A percentile compares a stretch with the other conserved stretches of the same genome.
Conservation (phyloP, 2,329 filamentous ascomycete species). For the Ophiocordyceps camponoti-floridani region DNA sequence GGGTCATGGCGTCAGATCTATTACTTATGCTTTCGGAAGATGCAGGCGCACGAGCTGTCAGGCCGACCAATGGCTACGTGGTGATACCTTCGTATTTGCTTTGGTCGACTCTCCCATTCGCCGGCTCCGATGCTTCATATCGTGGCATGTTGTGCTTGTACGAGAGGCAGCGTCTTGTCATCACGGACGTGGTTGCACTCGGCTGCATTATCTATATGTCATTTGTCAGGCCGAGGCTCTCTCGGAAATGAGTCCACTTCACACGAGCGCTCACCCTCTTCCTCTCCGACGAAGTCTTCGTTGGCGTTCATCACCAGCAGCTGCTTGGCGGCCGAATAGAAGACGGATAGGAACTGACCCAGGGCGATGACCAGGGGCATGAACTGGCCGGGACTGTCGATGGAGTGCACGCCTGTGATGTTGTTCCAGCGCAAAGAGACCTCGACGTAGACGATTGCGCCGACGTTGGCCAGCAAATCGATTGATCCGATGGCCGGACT, state of each 20-base stretch:
- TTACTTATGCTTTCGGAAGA: no score
- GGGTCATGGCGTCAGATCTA: no score
- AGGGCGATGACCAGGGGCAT: slow-evolving; percentile 10
- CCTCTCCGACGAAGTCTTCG: neutral
- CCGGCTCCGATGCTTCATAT: no score
- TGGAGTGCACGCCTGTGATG: slow-evolving; percentile 6
- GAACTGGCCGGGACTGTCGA: slow-evolving; percentile 8
- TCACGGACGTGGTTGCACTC: neutral
- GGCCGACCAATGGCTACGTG: no score
- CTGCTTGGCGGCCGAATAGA: slow-evolving; percentile 4
- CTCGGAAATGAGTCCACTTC: no score
- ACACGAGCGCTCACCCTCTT: slow-evolving; percentile 2
- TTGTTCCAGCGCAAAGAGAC: slow-evolving; percentile 9
- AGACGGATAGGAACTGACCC: slow-evolving; percentile 7
- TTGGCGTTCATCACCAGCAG: neutral
- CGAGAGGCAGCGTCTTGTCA: neutral
- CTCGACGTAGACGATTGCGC: slow-evolving; percentile 9
- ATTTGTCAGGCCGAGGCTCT: no score
- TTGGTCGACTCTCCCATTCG: no score
- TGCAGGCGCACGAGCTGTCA: no score
- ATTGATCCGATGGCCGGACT: neutral
- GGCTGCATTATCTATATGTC: neutral
- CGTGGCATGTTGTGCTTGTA: no score
- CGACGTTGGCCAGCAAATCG: slow-evolving; percentile 7
- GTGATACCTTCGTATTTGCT: no score